Base-by-base conservation (phyloP, 352 stramenopile species). In the Pythium aquatile region DNA sequence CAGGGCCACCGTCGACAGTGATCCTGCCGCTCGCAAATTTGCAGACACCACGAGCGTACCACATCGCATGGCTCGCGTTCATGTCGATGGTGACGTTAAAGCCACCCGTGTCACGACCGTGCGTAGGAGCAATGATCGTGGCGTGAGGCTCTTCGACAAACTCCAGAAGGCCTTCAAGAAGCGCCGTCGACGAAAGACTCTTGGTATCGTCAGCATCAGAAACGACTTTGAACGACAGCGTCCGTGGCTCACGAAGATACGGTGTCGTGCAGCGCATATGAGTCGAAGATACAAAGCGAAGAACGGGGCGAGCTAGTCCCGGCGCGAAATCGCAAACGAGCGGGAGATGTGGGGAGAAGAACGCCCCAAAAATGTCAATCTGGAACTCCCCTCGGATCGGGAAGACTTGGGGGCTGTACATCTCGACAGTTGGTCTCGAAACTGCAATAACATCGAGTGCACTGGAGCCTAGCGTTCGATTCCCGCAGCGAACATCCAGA, bases 321-420 rank as follows among this genome's bases (percentile, higher is more conserved):
- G 44, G 44, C 3, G 53, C 61, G 56, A 73, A 73, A 14, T 64
- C 56, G 55, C 67, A 73, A 1, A 11, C 35, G 20, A 73, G 47
- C 32, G 13, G 32, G 30, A 20, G 29, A 24, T n/a, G 16, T 1
- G 67, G 56, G 5, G 67, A 61, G 59, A 73, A 69, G 24, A 39
- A 53, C 14, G 40, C 44, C 5, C 67, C 67, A 39, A 63, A 61
- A 5, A 73, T 26, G 11, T 73, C 61, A n/a, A 73, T 30, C 1
- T 30, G 10, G n/a, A 47, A 63, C 26, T 29, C 46, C 5, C 35
- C 20, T 40, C 52, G 32, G 14, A 67, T 29, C 16, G 58, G 61
- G 32, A 73, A 69, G 26, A 73, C 37, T 56, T 73, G 67, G 20
- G 67, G 67, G 1, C 49, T 53, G 57, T 65, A 73, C 16, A 61